Conservation (phyloP, 768 basidiomycete genomes). For the Udeniomyces megalosporus region DNA sequence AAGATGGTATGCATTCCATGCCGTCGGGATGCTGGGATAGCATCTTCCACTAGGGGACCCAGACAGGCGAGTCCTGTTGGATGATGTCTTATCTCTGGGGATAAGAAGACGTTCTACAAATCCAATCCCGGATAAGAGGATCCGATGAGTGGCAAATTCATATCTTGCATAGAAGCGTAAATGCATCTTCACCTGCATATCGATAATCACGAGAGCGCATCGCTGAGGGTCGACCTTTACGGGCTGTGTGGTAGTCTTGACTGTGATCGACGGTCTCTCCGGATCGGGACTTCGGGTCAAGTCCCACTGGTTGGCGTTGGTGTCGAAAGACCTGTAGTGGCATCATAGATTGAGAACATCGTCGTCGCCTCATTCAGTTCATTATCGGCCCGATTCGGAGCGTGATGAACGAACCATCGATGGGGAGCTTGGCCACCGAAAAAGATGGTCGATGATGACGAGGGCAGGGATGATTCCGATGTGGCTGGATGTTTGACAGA, state of each 20-base stretch:
- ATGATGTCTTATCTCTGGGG: neutral
- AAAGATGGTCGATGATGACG: too few species aligned
- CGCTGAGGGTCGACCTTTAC: neutral
- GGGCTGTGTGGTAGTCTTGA: neutral
- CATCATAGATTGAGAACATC: too few species aligned
- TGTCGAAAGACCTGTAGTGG: too few species aligned
- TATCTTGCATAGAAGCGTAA: neutral
- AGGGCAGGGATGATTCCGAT: too few species aligned
- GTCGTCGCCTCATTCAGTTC: too few species aligned
- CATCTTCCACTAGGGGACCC: neutral
- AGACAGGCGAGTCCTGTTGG: neutral
- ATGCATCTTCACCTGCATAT: slow-evolving; percentile 4
- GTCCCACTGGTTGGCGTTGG: neutral
- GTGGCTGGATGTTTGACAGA: too few species aligned
- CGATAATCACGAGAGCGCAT: slow-evolving; percentile 8
- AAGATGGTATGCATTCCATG: slow-evolving; percentile 4
- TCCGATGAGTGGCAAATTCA: too few species aligned
- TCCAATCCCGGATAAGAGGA: neutral
- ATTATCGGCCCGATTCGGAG: too few species aligned
- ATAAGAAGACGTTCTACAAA: slow-evolving; percentile 11
- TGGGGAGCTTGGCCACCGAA: too few species aligned
- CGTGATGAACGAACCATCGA: too few species aligned
- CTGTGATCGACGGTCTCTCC: neutral
- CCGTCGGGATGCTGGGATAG: neutral
- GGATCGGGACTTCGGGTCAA: neutral